These are phyloP conservation scores for Aspergillus puulaauensis DNA, from an alignment of 2,329 filamentous ascomycete species.

Conservation along the genomic window DNA sequence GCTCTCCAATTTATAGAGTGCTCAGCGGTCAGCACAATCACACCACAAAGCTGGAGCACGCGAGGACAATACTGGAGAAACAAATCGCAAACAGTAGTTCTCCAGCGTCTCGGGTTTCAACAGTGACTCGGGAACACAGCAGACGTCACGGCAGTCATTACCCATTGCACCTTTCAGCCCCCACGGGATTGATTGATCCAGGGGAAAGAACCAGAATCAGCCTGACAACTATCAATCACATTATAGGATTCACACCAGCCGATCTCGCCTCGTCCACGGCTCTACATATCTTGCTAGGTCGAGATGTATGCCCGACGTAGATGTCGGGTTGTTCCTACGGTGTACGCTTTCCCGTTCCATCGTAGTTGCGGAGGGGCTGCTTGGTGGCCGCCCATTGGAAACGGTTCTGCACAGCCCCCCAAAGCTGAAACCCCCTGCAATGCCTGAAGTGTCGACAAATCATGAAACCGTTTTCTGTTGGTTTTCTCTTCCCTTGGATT, in stretches of 20 bases:
- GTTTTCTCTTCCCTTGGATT: neutral
- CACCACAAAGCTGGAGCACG: too few relatives aligned
- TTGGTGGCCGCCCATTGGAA: neutral
- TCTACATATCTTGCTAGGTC: neutral
- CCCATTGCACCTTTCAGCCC: neutral
- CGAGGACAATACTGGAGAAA: too few relatives aligned
- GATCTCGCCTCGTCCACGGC: neutral
- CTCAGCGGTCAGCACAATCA: too few relatives aligned
- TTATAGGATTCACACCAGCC: neutral
- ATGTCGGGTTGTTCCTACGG: too few relatives aligned
- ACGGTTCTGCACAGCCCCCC: constrained; percentile 28
- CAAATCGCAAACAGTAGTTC: too few relatives aligned
- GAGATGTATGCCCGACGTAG: too few relatives aligned
- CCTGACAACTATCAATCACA: neutral
- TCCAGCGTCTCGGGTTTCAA: too few relatives aligned
- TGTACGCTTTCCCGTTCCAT: too few relatives aligned
- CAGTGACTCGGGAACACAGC: too few relatives aligned
- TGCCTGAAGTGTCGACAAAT: constrained; percentile 3
- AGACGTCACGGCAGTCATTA: neutral
- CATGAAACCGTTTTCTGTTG: constrained; percentile 5
- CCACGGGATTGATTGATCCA: neutral
- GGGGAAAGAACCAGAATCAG: neutral
- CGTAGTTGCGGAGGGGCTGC: too few relatives aligned
- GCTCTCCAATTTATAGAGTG: too few relatives aligned
- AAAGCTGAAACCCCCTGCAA: constrained; percentile 20